A percentile compares a stretch with the other conserved stretches of the same genome.
Conservation (phyloP, 139 green algal species). For the Nannochloris sp. region DNA sequence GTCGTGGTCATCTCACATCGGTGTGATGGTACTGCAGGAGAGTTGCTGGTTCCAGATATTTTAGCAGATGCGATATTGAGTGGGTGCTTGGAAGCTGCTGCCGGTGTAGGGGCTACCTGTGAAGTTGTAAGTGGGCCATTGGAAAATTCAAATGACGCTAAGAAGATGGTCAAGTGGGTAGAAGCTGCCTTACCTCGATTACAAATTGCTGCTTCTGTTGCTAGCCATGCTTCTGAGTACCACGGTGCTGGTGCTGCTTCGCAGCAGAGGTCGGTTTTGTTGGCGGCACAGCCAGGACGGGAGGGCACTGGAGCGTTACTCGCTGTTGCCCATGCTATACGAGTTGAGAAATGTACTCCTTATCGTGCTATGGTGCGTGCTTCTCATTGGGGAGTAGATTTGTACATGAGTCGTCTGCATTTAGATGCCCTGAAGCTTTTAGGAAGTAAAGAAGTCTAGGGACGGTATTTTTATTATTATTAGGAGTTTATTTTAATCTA, state of each 20-base stretch:
- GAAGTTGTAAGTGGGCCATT: not conserved
- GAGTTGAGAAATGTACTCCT: not conserved
- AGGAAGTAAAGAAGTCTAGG: too few species aligned
- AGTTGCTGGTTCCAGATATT: not conserved
- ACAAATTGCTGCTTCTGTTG: too few species aligned
- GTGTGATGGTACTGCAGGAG: not conserved
- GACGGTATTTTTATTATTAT: too few species aligned
- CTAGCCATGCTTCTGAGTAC: too few species aligned
- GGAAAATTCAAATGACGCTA: not conserved
- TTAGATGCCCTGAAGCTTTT: conserved; percentile 18
- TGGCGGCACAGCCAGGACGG: conserved; percentile 19
- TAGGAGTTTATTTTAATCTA: not conserved
- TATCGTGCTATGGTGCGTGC: conserved; percentile 21
- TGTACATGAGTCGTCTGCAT: conserved; percentile 5
- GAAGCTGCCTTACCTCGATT: not conserved
- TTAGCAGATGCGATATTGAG: not conserved
- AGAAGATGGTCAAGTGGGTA: not conserved
- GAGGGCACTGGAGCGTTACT: conserved; percentile 18
- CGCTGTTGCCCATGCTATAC: conserved; percentile 19
- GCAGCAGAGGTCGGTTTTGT: conserved; percentile 6
- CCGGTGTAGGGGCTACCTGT: not conserved
- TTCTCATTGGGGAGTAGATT: conserved; percentile 20
- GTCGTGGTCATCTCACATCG: conserved; percentile 5
- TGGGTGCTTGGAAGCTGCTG: not conserved
- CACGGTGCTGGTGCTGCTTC: too few species aligned